Base-by-base conservation (phyloP, 1,284 basidiomycete genomes). In the Chalciporus piperatoides region DNA sequence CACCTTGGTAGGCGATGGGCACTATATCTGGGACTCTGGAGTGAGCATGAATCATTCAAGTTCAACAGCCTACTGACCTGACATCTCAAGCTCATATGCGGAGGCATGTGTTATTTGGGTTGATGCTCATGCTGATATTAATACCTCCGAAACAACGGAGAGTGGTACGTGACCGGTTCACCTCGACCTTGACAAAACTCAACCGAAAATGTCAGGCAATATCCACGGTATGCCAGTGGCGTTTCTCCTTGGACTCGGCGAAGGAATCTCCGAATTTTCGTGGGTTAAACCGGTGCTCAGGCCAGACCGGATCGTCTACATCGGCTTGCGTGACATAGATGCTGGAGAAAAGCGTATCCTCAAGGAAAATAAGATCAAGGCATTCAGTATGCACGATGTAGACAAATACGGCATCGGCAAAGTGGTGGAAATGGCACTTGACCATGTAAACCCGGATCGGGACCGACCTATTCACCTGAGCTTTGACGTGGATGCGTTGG, bases 171-270 rank as follows among this genome's bases (percentile, higher is more conserved):
- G 38, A 23, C 21, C 39, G 15, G 0, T 24, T 36, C 24, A 14
- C 19, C 19, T 37, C 12, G 35, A 15, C 27, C 6, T 25, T 17
- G 19, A 23, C n/a, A 17, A 8, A 12, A 37, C 37, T 49, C 51
- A 61, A 53, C 24, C 32, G 12, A 32, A 11, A 7, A 14, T 25
- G 2, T 12, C 63, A 85, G 85, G 96, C 40, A 98, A 99, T 72
- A 84, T 99, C 55, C 97, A 99, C 73, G 97, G 97, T 56, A 97
- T 97, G 86, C 97, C 96, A 33, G 81, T 98, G 42, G 92, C 96
- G 15, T 99, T 99, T 82, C 82, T 99, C 46, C 79, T 94, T 48
- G 89, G 90, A 4, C 72, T 93, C 51, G 80, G 76, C 37, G 67
- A 64, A 43, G 66, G 72, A 53, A 62, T 81, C 36, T 67, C 77